Evolutionary conservation across 345 rosid genomes (phyloP).

Genomic region (Eutrema yunnanense): DNA sequence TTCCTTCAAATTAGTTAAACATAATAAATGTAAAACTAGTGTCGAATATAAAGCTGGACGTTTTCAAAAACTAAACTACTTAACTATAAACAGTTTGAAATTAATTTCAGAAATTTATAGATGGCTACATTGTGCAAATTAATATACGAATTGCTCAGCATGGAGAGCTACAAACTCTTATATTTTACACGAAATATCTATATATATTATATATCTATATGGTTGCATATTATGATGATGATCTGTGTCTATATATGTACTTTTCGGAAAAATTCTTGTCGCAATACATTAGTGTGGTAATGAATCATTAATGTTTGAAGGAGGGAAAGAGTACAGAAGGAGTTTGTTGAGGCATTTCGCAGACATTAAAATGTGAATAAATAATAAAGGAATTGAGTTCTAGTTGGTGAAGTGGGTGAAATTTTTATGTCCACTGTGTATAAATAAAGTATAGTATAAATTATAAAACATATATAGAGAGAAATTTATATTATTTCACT

Average conservation of each 20-base stretch:
- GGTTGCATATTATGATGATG: background rate
- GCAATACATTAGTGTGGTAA: background rate
- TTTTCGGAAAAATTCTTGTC: background rate
- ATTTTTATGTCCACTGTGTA: background rate
- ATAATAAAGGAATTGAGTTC: constrained; percentile 7
- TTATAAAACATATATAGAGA: background rate
- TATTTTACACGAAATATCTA: background rate
- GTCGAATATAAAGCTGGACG: no score
- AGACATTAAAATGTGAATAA: constrained; percentile 3
- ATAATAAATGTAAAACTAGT: background rate
- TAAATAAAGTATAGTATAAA: background rate
- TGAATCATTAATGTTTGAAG: background rate
- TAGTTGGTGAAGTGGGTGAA: constrained; percentile 30
- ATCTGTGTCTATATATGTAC: background rate
- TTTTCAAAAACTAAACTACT: background rate
- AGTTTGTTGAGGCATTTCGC: constrained; percentile 1
- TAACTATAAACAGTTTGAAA: background rate
- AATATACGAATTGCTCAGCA: background rate
- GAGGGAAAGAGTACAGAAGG: background rate
- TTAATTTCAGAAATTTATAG: background rate
- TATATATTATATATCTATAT: background rate
- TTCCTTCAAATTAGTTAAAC: background rate
- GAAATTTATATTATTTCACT: background rate
- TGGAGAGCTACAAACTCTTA: background rate
- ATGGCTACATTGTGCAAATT: background rate